phyloP scores from a whole-genome alignment of 208 protist species.

The Leishmania lainsoni region DNA sequence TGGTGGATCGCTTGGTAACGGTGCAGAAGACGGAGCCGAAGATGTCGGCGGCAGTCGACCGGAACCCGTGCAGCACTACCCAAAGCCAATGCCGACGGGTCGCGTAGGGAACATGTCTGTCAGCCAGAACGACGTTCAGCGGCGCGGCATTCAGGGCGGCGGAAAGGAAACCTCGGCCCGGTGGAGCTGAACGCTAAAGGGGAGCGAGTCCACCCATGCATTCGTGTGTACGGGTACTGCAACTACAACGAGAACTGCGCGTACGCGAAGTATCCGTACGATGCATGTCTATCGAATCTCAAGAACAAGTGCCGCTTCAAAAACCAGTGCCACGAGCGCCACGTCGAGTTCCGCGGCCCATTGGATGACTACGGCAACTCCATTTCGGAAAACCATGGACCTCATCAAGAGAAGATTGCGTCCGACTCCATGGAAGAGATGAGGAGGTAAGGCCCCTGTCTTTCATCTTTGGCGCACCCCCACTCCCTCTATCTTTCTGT shows the following conservation, averaged over 20 bases:
- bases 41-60: slow-evolving; percentile 7
- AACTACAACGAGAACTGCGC: slow-evolving; percentile 88
- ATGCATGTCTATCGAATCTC: slow-evolving; percentile 87
- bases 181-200: slow-evolving; percentile 55
- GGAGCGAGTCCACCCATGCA: slow-evolving; percentile 84
- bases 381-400: slow-evolving; percentile 11
- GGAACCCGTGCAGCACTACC: slow-evolving; percentile 10
- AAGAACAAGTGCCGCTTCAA: slow-evolving; percentile 91
- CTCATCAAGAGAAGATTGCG: background rate
- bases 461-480: background rate
- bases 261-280: slow-evolving; percentile 89
- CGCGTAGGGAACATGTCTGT: background rate
- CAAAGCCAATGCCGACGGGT: slow-evolving; percentile 1
- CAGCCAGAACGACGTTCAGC: slow-evolving; percentile 12
- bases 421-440: background rate
- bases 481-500: background rate
- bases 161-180: slow-evolving; percentile 24
- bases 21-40: slow-evolving; percentile 30
- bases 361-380: slow-evolving; percentile 56
- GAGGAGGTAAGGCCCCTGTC: background rate
- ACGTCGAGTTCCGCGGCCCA: slow-evolving; percentile 82
- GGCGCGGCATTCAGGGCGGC: slow-evolving; percentile 24
- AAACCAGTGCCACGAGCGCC: slow-evolving; percentile 85
- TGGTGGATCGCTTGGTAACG: slow-evolving; percentile 69
- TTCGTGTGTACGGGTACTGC: slow-evolving; percentile 89